Evolutionary conservation across 2,329 filamentous ascomycete genomes (phyloP), one percentile per base, ranked within the genome.

Genomic region (Cladophialophora yegresii): DNA sequence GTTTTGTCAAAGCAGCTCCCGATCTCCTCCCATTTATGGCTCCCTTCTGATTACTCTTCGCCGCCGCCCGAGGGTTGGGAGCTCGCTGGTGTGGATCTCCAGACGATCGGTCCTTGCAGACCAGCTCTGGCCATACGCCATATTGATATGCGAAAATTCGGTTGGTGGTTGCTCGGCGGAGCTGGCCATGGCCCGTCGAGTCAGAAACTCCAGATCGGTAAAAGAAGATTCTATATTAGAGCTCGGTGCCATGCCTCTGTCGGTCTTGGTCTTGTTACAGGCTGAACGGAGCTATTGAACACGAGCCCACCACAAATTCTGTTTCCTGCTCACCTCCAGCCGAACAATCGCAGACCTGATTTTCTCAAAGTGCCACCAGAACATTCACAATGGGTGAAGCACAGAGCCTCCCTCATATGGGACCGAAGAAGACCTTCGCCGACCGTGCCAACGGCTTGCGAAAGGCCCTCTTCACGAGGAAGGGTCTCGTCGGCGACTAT

Each of bases 401-500:
- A 26, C 79, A 81, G 65, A 75, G 75, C 69, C 80, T 81, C 63
- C 78, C 80, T 8, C 72, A 77, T 62, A 72, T 71, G 62, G 67
- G 71, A n/a, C 75, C 75, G 4, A 78, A 76, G 65, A 71, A 73
- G 54, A 74, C 75, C 4, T 67, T 79, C 45, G 65, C 70, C 28
- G 78, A 81, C 61, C 73, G 71, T 53, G 36, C 61, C 40, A 71
- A 71, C 28, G 23, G 53, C n/a, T 32, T 73, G 20, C 73, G 76
- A 53, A 71, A 73, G 50, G 33, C 75, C 13, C 77, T 81, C 61
- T 78, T 77, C 9, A 81, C 80, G 23, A 78, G 72, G 66, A 84
- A 92, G 1, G 93, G 93, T 12, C 83, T 96, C 28, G 77, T 97
- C 62, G 93, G 93, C 67, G 83, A 87, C 71, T 97, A 97, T 77